Conservation (phyloP, 2,329 filamentous ascomycete species). For the Keithomyces neogunnii region DNA sequence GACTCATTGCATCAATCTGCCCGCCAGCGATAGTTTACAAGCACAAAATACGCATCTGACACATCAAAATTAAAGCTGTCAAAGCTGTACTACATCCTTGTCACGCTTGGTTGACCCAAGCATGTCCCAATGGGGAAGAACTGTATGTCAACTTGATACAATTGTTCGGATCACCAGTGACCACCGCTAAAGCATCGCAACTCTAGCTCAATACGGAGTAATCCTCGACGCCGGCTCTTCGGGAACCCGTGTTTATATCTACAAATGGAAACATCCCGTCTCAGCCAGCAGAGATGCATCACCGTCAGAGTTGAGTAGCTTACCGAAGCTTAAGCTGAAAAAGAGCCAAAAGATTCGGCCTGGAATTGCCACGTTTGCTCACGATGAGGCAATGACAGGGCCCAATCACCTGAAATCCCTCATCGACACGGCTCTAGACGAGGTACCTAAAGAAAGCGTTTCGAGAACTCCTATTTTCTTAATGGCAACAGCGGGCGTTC, state of each 20-base stretch:
- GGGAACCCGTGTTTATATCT: conserved; percentile 89
- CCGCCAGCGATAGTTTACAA: no score
- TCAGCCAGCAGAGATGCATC: conserved; percentile 48
- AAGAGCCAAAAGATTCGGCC: conserved; percentile 91
- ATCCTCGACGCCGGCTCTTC: conserved; percentile 97
- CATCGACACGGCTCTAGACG: conserved; percentile 69
- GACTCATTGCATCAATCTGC: no score
- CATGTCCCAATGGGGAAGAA: conserved; percentile 19
- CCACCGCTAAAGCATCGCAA: neutral
- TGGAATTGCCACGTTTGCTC: conserved; percentile 83
- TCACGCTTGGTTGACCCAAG: neutral
- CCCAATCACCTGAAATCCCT: conserved; percentile 72
- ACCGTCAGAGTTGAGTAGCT: conserved; percentile 40
- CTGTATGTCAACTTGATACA: conserved; percentile 13
- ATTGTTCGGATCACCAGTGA: neutral
- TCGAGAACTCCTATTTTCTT: conserved; percentile 86
- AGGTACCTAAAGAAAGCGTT: conserved; percentile 69
- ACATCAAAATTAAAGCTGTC: no score
- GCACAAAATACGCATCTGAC: no score
- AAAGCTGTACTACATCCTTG: neutral
- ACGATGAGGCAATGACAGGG: conserved; percentile 67
- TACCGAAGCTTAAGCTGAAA: conserved; percentile 77
- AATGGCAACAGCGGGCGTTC: conserved; percentile 93
- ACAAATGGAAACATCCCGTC: conserved; percentile 78
- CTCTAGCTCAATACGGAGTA: conserved; percentile 68